Percentiles rank a stretch among this genome's conserved stretches.
phyloP scores from a whole-genome alignment of 805 yeast genomes.

The Teunomyces cretensis region DNA sequence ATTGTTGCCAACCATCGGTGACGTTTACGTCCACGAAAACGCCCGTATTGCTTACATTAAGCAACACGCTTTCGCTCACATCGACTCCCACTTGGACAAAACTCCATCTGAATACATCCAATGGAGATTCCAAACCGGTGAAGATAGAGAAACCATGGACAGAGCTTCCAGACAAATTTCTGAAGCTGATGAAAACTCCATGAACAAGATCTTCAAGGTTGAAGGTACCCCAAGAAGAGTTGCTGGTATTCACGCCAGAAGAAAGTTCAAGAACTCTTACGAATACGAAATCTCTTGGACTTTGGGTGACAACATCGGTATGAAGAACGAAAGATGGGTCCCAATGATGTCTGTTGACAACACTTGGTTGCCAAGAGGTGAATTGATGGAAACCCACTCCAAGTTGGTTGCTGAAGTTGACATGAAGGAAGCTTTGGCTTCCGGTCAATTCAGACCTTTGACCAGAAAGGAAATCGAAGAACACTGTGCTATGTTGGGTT shows the following conservation, averaged over 20 bases:
- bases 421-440: slow-evolving; percentile 99
- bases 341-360: slow-evolving; percentile 99
- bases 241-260: slow-evolving; percentile 89
- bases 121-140: slow-evolving; percentile 99
- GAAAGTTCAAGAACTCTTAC: slow-evolving; percentile 99
- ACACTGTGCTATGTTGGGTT: slow-evolving; percentile 98
- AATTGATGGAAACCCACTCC: slow-evolving; percentile 91
- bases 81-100: slow-evolving; percentile 97
- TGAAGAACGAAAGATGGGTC: slow-evolving; percentile 99
- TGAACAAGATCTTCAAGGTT: slow-evolving; percentile 99
- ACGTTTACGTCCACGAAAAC: slow-evolving; percentile 99
- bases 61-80: slow-evolving; percentile 99
- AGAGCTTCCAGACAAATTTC: slow-evolving; percentile 98
- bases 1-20: slow-evolving; percentile 96
- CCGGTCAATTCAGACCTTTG: slow-evolving; percentile 99
- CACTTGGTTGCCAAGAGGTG: slow-evolving; percentile 99
- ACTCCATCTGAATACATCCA: slow-evolving; percentile 99
- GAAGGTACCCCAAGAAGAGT: slow-evolving; percentile 99
- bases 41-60: slow-evolving; percentile 99
- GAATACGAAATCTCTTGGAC: slow-evolving; percentile 98
- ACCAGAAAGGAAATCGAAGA: slow-evolving; percentile 99
- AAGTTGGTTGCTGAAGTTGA: slow-evolving; percentile 99
- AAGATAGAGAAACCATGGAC: slow-evolving; percentile 99
- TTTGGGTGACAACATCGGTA: slow-evolving; percentile 98
- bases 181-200: slow-evolving; percentile 94